Conservation (phyloP, 2,329 filamentous ascomycete genomes). For the Exserohilum rostratum region DNA sequence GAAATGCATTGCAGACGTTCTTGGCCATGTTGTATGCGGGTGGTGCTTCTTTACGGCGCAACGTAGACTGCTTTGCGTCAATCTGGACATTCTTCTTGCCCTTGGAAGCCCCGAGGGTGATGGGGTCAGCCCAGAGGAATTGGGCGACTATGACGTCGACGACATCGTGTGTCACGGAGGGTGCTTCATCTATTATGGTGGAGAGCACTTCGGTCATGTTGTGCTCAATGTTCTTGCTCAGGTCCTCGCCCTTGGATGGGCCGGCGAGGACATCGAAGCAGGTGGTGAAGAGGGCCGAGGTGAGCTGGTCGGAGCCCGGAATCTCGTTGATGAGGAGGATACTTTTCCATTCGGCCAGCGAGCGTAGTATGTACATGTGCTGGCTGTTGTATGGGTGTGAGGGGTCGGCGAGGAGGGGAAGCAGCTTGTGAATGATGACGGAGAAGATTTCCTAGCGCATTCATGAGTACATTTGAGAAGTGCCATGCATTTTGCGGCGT, state of each 20-base stretch:
- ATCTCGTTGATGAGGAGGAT: constrained; percentile 90
- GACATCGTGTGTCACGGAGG: constrained; percentile 77
- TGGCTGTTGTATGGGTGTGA: constrained; percentile 90
- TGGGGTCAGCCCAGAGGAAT: constrained; percentile 85
- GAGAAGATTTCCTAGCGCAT: constrained; percentile 83
- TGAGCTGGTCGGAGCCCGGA: constrained; percentile 77
- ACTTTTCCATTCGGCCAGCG: constrained; percentile 90
- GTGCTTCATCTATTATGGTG: constrained; percentile 84
- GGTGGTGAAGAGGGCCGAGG: constrained; percentile 75
- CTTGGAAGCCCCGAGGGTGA: constrained; percentile 54
- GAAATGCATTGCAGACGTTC: constrained; percentile 84
- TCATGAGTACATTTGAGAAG: constrained; percentile 10
- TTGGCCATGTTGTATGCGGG: constrained; percentile 97
- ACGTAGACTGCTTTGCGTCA: constrained; percentile 79
- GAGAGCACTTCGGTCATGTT: constrained; percentile 87
- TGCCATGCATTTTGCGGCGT: constrained; percentile 8
- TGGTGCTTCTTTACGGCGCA: constrained; percentile 85
- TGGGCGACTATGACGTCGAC: constrained; percentile 95
- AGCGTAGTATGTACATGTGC: constrained; percentile 88
- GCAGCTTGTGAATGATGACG: constrained; percentile 80
- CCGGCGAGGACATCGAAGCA: constrained; percentile 92
- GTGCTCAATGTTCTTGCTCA: constrained; percentile 92
- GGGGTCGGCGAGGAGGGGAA: constrained; percentile 85
- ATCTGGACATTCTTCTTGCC: constrained; percentile 60
- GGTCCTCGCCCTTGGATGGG: constrained; percentile 77